phyloP scores from a whole-genome alignment of 306 rosid genomes.

The Prunus salicina region DNA sequence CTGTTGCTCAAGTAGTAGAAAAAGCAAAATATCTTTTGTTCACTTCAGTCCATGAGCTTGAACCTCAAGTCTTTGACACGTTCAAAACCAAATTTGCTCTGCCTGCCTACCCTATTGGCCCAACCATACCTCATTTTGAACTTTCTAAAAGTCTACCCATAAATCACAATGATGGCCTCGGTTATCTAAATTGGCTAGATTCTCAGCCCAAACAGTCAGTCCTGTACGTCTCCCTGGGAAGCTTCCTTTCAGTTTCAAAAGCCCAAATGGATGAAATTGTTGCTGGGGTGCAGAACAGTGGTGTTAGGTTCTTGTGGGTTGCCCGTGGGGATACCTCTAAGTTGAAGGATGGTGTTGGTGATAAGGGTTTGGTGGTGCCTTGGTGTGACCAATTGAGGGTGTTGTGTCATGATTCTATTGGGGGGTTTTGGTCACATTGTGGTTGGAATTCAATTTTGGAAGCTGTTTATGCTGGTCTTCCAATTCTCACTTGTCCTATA shows the following conservation, averaged over 20 bases:
- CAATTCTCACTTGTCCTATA: slow-evolving; percentile 36
- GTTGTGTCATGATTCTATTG: slow-evolving; percentile 33
- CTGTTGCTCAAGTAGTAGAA: not conserved
- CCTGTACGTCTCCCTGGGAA: slow-evolving; percentile 46
- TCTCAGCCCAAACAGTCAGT: slow-evolving; percentile 35
- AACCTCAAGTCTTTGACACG: slow-evolving; percentile 33
- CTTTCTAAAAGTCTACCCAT: not conserved
- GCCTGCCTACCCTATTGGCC: slow-evolving; percentile 44
- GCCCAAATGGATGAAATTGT: slow-evolving; percentile 41
- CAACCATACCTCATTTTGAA: slow-evolving; percentile 26
- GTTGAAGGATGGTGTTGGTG: slow-evolving; percentile 26
- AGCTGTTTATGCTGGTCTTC: slow-evolving; percentile 41
- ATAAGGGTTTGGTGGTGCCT: slow-evolving; percentile 25
- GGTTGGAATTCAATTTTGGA: slow-evolving; percentile 56
- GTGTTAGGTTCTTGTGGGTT: slow-evolving; percentile 31
- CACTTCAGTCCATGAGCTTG: slow-evolving; percentile 41
- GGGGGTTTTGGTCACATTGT: slow-evolving; percentile 57
- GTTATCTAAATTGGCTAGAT: slow-evolving; percentile 43
- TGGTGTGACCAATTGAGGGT: slow-evolving; percentile 62
- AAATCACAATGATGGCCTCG: not conserved
- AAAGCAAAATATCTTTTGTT: slow-evolving; percentile 37
- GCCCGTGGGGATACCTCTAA: slow-evolving; percentile 21
- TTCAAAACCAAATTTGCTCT: slow-evolving; percentile 15
- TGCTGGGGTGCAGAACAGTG: slow-evolving; percentile 20
- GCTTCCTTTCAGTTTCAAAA: slow-evolving; percentile 29